A percentile compares a stretch with the other conserved stretches of the same genome.
Conservation (phyloP, 225 moss, liverwort and hornwort species). For the Pleurozium schreberi region DNA sequence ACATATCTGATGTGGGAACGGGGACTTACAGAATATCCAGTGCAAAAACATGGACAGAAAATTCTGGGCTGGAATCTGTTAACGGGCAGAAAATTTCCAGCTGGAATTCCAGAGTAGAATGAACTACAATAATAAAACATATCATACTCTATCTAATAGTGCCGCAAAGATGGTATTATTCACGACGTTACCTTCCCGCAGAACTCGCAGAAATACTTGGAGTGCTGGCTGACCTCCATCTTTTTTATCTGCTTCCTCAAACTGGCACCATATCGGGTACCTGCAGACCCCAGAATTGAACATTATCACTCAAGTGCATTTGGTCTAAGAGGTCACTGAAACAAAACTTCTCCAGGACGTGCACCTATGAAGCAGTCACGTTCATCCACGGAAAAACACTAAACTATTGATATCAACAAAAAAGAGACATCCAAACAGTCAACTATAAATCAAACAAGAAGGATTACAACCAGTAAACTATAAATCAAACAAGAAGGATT, state of each 20-base stretch:
- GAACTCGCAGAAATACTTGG: slow-evolving; percentile 86
- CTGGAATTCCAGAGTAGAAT: no score
- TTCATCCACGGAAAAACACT: no score
- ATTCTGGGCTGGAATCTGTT: no score
- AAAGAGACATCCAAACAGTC: background rate
- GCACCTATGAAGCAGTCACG: background rate
- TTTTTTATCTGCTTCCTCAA: slow-evolving; percentile 62
- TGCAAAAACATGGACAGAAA: background rate
- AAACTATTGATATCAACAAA: background rate
- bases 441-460: no score
- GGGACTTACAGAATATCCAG: background rate
- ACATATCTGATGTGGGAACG: background rate
- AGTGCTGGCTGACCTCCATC: slow-evolving; percentile 56
- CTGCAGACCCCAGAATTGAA: slow-evolving; percentile 10
- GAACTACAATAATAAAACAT: background rate
- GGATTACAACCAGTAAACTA: background rate
- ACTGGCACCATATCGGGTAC: slow-evolving; percentile 88
- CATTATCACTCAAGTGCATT: background rate
- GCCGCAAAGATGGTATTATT: background rate
- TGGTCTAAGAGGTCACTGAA: background rate
- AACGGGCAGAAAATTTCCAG: background rate
- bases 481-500: background rate
- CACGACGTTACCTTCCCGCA: slow-evolving; percentile 51
- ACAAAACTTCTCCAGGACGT: background rate
- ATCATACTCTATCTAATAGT: background rate